These are phyloP conservation scores for Globisporangium acanthophoron DNA, from an alignment of 352 stramenopile species.

Conservation along the genomic window DNA sequence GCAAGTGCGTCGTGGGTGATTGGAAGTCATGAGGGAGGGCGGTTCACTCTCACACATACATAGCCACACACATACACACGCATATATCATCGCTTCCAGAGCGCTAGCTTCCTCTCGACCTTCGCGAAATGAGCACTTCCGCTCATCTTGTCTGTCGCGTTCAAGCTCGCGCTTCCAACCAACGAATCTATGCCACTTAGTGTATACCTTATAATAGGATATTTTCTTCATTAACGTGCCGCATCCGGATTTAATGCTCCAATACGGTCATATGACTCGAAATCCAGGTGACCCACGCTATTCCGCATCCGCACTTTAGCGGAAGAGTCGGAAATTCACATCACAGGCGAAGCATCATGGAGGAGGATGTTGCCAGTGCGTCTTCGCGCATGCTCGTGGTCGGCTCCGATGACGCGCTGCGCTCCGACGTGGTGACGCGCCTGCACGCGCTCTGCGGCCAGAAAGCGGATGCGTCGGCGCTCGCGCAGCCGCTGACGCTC, in stretches of 20 bases:
- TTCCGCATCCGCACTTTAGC: not conserved
- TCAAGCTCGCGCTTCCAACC: too few species aligned
- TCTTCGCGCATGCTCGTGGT: slow-evolving; percentile 35
- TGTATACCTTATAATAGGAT: too few species aligned
- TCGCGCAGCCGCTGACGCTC: slow-evolving; percentile 28
- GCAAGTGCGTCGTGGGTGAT: not conserved
- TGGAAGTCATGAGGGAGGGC: not conserved
- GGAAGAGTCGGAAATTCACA: not conserved
- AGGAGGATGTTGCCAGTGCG: not conserved
- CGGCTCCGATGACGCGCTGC: slow-evolving; percentile 22
- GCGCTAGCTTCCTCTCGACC: too few species aligned
- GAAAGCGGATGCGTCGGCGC: not conserved
- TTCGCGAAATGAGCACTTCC: too few species aligned
- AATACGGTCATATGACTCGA: too few species aligned
- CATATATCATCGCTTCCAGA: too few species aligned
- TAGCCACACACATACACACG: too few species aligned
- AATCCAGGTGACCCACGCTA: too few species aligned
- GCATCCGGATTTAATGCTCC: too few species aligned
- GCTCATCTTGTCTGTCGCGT: too few species aligned
- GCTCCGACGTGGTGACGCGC: slow-evolving; percentile 15
- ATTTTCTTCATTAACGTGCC: too few species aligned
- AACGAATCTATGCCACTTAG: not conserved
- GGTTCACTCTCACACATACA: not conserved
- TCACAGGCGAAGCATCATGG: not conserved
- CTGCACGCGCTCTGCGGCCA: slow-evolving; percentile 32